Evolutionary conservation across 225 moss, liverwort and hornwort species (phyloP).

Genomic region (Marchantia paleacea): DNA sequence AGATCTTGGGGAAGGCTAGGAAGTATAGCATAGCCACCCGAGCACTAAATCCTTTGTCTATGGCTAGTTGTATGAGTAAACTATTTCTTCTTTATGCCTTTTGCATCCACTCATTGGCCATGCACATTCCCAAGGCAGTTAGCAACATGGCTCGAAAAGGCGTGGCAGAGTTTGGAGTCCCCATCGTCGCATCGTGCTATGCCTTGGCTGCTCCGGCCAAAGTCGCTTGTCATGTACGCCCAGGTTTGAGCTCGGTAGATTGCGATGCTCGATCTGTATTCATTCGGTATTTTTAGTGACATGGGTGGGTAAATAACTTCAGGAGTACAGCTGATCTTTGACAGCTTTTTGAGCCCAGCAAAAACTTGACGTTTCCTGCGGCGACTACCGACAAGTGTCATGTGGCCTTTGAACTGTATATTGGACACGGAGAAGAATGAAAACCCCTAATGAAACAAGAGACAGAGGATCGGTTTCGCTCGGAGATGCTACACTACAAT

Average conservation of each 20-base stretch:
- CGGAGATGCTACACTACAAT: background rate
- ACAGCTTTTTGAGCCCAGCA: background rate
- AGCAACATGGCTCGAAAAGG: background rate
- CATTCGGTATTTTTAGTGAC: background rate
- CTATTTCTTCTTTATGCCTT: too few species aligned
- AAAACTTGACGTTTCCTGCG: background rate
- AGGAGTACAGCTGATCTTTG: background rate
- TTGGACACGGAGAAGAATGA: background rate
- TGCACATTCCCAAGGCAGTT: too few species aligned
- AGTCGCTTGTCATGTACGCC: background rate
- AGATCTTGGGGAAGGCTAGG: too few species aligned
- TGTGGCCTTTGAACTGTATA: background rate
- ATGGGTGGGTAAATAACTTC: background rate
- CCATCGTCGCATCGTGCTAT: background rate
- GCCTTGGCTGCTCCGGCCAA: background rate
- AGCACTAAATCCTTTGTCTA: too few species aligned
- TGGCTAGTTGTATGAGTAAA: too few species aligned
- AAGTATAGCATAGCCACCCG: too few species aligned
- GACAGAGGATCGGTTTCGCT: background rate
- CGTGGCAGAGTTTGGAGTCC: background rate
- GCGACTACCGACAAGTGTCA: background rate
- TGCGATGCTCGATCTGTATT: too few species aligned
- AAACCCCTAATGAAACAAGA: background rate
- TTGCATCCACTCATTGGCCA: too few species aligned
- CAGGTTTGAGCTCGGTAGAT: background rate